Percentiles rank a stretch among this genome's conserved stretches.
phyloP scores from a whole-genome alignment of 192 early-diverging fungal genomes.

The Haplosporangium gracile region DNA sequence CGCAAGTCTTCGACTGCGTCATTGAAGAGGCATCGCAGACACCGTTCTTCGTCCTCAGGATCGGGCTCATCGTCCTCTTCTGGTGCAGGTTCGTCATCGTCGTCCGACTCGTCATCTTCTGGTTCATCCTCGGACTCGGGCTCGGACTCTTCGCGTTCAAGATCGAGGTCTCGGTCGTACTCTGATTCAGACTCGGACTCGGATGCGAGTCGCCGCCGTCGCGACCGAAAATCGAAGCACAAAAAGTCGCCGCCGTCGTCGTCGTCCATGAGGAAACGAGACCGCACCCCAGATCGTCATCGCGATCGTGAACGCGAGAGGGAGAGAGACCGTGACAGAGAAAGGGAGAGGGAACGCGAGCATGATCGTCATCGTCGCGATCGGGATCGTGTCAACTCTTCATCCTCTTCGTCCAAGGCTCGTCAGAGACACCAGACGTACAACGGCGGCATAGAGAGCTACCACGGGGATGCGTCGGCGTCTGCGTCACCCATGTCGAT shows the following conservation, averaged over 20 bases:
- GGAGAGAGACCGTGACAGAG: not conserved
- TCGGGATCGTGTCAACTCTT: not conserved
- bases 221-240: conserved; percentile 8
- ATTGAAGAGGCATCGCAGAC: conserved; percentile 25
- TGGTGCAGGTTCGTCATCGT: conserved; percentile 7
- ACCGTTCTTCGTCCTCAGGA: conserved; percentile 29
- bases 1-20: conserved; percentile 15
- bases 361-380: conserved; percentile 12
- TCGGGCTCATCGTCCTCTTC: conserved; percentile 26
- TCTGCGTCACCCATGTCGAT: conserved; percentile 49
- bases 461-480: conserved; percentile 23
- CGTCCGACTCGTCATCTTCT: conserved; percentile 12
- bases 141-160: conserved; percentile 14
- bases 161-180: conserved; percentile 22
- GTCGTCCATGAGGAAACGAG: conserved; percentile 33
- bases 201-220: conserved; percentile 21
- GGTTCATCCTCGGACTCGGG: conserved; percentile 19
- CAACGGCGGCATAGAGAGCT: conserved; percentile 11
- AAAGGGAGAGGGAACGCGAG: conserved; percentile 11
- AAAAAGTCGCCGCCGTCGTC: conserved; percentile 1
- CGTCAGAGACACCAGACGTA: conserved; percentile 16
- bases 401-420: conserved; percentile 15
- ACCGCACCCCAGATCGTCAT: conserved; percentile 20
- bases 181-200: conserved; percentile 44
- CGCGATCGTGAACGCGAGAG: conserved; percentile 5